phyloP scores from a whole-genome alignment of 805 yeast genomes.

The Torulaspora gathmanii region DNA sequence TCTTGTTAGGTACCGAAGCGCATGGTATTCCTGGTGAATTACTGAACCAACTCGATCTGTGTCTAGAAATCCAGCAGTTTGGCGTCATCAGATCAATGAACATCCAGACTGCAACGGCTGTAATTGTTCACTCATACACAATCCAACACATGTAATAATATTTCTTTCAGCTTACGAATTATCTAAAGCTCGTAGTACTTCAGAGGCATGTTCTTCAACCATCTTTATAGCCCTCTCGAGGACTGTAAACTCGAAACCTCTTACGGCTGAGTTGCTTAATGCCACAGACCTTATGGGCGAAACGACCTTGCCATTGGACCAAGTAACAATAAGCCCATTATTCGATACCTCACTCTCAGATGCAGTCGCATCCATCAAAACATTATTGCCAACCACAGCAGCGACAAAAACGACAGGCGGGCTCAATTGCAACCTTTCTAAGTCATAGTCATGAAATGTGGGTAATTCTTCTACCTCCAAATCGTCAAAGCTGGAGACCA shows the following conservation, averaged over 20 bases:
- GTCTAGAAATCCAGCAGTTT: slow-evolving; percentile 85
- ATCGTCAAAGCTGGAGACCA: slow-evolving; percentile 63
- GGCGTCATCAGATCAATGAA: slow-evolving; percentile 95
- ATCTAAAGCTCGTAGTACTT: slow-evolving; percentile 57
- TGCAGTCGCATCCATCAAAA: slow-evolving; percentile 77
- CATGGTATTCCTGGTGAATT: slow-evolving; percentile 89
- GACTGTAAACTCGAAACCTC: slow-evolving; percentile 49
- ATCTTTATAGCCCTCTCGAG: slow-evolving; percentile 53
- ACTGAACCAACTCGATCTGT: slow-evolving; percentile 73
- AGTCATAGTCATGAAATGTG: slow-evolving; percentile 75
- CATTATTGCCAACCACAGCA: slow-evolving; percentile 65
- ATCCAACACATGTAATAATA: slow-evolving; percentile 31
- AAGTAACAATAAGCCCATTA: slow-evolving; percentile 72
- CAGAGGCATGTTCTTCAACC: slow-evolving; percentile 56
- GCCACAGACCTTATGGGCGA: slow-evolving; percentile 72
- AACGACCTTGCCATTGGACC: slow-evolving; percentile 59
- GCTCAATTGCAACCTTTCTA: slow-evolving; percentile 57
- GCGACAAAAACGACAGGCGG: slow-evolving; percentile 70
- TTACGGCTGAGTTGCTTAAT: slow-evolving; percentile 46
- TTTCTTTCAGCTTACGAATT: slow-evolving; percentile 19
- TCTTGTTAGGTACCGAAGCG: slow-evolving; percentile 78
- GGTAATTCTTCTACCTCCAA: slow-evolving; percentile 79
- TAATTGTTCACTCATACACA: slow-evolving; percentile 86
- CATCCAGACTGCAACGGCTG: slow-evolving; percentile 94
- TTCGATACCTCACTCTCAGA: slow-evolving; percentile 87